A percentile compares a stretch with the other conserved stretches of the same genome.
phyloP scores from a whole-genome alignment of 495 filamentous ascomycete genomes.

The Xylaria cubensis region DNA sequence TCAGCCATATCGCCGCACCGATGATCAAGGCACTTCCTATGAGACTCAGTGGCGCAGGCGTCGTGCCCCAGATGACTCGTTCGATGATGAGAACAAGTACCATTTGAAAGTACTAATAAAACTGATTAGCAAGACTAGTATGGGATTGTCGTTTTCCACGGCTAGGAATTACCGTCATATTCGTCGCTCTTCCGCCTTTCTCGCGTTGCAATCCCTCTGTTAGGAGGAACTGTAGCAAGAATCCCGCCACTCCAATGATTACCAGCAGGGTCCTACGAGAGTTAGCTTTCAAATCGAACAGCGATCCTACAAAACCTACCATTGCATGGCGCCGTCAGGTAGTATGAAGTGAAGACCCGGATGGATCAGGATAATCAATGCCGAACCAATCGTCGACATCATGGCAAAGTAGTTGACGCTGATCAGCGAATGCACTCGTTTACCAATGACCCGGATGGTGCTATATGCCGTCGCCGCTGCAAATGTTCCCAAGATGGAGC shows the following conservation, averaged over 20 bases:
- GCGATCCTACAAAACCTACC: conserved; percentile 46
- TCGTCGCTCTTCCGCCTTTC: conserved; percentile 72
- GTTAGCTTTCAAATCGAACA: neutral
- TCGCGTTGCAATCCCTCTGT: conserved; percentile 76
- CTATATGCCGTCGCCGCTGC: conserved; percentile 75
- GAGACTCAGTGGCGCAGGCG: conserved; percentile 66
- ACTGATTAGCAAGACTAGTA: conserved; percentile 7
- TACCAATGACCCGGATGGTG: conserved; percentile 78
- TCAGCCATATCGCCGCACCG: conserved; percentile 75
- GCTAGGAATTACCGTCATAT: conserved; percentile 62
- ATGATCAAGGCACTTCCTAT: conserved; percentile 74
- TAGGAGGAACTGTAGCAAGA: conserved; percentile 78
- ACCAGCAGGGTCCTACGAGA: conserved; percentile 54
- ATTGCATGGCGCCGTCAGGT: conserved; percentile 65
- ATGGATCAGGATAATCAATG: conserved; percentile 41
- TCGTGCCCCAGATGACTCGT: conserved; percentile 74
- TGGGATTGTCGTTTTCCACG: neutral
- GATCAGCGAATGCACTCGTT: conserved; percentile 77
- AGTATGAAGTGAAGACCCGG: conserved; percentile 65
- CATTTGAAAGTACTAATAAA: conserved; percentile 71
- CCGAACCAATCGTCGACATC: conserved; percentile 64
- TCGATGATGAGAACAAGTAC: conserved; percentile 80
- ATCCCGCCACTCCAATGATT: conserved; percentile 73
- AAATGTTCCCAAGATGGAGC: conserved; percentile 73
- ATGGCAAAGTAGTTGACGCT: conserved; percentile 80